Evolutionary conservation across 495 filamentous ascomycete genomes (phyloP), one percentile per base, ranked within the genome.

Genomic region (Trichoderma asperelloides): DNA sequence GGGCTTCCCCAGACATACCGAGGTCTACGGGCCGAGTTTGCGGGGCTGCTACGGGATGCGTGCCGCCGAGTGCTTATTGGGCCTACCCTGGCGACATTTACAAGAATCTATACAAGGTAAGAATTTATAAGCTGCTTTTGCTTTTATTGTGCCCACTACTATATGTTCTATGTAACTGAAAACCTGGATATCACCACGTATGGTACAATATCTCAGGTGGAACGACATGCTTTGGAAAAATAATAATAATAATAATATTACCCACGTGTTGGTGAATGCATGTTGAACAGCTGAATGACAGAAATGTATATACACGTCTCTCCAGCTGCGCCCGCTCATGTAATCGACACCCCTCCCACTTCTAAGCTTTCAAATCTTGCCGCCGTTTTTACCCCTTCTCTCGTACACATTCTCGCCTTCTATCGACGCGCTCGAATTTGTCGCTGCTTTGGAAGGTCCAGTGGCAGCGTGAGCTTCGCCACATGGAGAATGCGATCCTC

Each of bases 381-480:
- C 21, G 18, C 21, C 30, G 27, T 27, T 33, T 62, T 63, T 40
- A 21, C 18, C 4, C 11, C n/a, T 11, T 27, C 27, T 16, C 11
- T 33, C 27, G 28, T n/a, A 40, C 27, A 33, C 11, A 40, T 1
- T 21, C 2, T 16, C 5, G 2, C n/a, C 64, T 3, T 18, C 51
- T 28, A 45, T 30, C 43, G 39, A 21, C 43, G 40, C 40, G 64
- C 39, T 16, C 39, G 27, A 6, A 65, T 30, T 30, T 62, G 57
- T 62, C 57, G 60, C 47, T 47, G 57, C 78, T 86, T 89, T 0
- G 95, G 95, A 73, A 98, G 97, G 66, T 88, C 84, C 66, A 97
- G 78, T 1, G 96, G 96, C 65, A 97, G 71, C 68, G 81, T 87
- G 69, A 98, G 79, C 66, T 85, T 82, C 18, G 91, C 93, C 60